These are phyloP conservation scores for Huntiella decipiens DNA, from an alignment of 2,329 filamentous ascomycete genomes.

Conservation along the genomic window DNA sequence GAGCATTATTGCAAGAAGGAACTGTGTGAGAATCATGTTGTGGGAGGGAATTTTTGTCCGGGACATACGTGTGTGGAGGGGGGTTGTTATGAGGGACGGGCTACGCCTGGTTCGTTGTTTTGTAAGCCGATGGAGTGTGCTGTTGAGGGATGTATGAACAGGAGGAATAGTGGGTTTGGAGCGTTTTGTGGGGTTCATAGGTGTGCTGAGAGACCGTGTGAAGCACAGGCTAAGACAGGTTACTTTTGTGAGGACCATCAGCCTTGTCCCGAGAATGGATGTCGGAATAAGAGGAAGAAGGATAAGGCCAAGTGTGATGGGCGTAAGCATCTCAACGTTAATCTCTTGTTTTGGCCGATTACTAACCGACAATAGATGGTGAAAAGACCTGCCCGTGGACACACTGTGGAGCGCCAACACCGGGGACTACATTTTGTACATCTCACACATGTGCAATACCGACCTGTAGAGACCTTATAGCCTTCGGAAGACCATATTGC, in stretches of 20 bases:
- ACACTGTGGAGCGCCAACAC: not conserved
- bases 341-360: not conserved
- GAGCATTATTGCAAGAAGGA: conserved; percentile 8
- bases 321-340: not conserved
- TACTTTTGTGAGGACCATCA: conserved; percentile 2
- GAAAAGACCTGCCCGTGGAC: not conserved
- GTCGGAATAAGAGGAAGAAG: not conserved
- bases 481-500: not conserved
- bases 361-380: not conserved
- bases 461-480: not conserved
- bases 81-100: not conserved
- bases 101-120: conserved; percentile 7
- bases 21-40: not conserved
- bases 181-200: conserved; percentile 1
- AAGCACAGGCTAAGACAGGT: not conserved
- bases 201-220: not conserved
- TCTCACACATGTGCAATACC: not conserved
- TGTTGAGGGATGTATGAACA: conserved; percentile 12
- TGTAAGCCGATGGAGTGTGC: conserved; percentile 14
- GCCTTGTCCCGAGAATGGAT: conserved; percentile 7
- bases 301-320: not conserved
- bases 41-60: not conserved
- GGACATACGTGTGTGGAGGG: not conserved
- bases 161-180: conserved; percentile 5
- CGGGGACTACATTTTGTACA: not conserved